Conservation (phyloP, 164 flowering plant species). For the Annona squamosa region DNA sequence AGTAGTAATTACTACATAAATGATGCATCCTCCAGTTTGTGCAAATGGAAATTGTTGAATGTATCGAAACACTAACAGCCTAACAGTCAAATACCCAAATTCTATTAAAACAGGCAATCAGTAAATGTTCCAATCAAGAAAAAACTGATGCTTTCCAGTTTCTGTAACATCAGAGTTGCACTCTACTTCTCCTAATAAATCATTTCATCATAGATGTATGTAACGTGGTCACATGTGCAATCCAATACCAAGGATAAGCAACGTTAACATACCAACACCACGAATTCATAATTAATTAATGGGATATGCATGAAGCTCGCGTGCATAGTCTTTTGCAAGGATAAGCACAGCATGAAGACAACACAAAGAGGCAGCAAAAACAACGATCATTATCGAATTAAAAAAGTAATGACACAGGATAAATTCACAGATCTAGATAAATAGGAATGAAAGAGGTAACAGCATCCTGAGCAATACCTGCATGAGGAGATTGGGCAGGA, state of each 20-base stretch:
- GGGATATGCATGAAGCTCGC: neutral
- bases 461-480: conserved; percentile 42
- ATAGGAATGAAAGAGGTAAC: neutral
- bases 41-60: too few relatives aligned
- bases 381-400: neutral
- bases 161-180: neutral
- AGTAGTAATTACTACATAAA: too few relatives aligned
- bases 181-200: too few relatives aligned
- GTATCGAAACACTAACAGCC: too few relatives aligned
- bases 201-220: too few relatives aligned
- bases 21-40: too few relatives aligned
- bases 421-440: neutral
- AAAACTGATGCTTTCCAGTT: neutral
- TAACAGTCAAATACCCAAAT: neutral
- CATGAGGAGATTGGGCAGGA: conserved; percentile 79
- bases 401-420: too few relatives aligned
- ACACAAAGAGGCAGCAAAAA: neutral
- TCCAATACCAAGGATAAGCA: neutral
- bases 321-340: neutral
- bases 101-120: neutral
- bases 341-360: neutral
- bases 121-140: too few relatives aligned
- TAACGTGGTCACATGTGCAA: neutral
- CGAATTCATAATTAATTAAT: neutral
- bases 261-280: too few relatives aligned